phyloP scores from a whole-genome alignment of 176 grass and related monocot species.

The Canna indica region DNA sequence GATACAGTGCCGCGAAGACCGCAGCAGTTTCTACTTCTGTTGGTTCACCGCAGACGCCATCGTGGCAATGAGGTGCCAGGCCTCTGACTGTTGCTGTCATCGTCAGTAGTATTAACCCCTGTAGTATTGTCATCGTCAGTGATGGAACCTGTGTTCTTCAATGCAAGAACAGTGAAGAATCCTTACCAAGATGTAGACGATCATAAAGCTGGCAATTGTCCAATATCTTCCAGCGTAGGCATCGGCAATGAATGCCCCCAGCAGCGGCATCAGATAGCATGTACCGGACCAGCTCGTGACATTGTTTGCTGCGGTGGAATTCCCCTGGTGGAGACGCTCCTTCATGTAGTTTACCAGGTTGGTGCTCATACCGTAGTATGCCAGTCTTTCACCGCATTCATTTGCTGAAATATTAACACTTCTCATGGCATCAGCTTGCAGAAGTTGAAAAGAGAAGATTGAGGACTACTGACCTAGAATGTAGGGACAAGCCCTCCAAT shows the following conservation, averaged over 20 bases:
- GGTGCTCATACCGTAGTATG: conserved; percentile 17
- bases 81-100: conserved; percentile 12
- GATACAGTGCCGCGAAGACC: neutral
- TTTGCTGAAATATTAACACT: neutral
- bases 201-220: conserved; percentile 16
- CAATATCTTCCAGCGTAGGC: conserved; percentile 13
- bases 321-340: conserved; percentile 17
- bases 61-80: neutral
- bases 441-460: neutral
- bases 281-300: conserved; percentile 16
- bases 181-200: conserved; percentile 12
- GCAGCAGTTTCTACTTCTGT: neutral
- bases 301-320: neutral
- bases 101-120: conserved; percentile 4
- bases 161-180: too few species aligned
- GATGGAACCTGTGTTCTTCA: neutral
- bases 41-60: neutral
- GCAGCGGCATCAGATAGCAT: conserved; percentile 8
- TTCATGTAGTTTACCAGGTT: conserved; percentile 23
- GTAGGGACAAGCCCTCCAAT: conserved; percentile 15
- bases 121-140: neutral
- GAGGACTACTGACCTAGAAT: neutral
- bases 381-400: conserved; percentile 13
- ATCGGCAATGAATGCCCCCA: conserved; percentile 11
- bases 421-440: neutral